Conservation (phyloP, 225 moss, liverwort and hornwort genomes). For the Marchantia paleacea region DNA sequence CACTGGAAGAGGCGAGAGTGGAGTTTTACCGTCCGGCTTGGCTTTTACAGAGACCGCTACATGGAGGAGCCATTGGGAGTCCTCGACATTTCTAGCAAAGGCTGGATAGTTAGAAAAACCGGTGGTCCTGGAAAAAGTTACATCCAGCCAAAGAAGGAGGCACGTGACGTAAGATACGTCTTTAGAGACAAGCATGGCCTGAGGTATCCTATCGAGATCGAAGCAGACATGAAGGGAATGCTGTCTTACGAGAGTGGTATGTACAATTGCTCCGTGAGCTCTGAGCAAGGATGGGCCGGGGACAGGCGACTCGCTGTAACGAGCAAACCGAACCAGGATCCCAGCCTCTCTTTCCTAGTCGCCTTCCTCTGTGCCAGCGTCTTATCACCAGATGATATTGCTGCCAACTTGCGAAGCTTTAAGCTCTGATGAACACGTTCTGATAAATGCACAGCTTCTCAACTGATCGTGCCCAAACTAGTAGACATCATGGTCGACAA, state of each 20-base stretch:
- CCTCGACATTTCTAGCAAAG: constrained; percentile 47
- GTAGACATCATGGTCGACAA: no score
- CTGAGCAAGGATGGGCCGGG: constrained; percentile 43
- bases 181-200: constrained; percentile 48
- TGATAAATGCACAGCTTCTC: no score
- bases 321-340: constrained; percentile 43
- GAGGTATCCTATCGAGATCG: constrained; percentile 37
- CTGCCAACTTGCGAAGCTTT: constrained; percentile 34
- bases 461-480: no score
- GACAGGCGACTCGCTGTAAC: constrained; percentile 33
- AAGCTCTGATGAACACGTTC: constrained; percentile 17
- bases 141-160: constrained; percentile 43
- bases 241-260: constrained; percentile 38
- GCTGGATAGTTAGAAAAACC: constrained; percentile 42
- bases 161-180: constrained; percentile 45
- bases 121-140: constrained; percentile 47
- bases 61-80: constrained; percentile 52
- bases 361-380: constrained; percentile 39
- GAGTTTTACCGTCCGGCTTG: constrained; percentile 42
- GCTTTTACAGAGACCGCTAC: constrained; percentile 47
- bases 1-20: constrained; percentile 46
- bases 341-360: constrained; percentile 41
- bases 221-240: constrained; percentile 36
- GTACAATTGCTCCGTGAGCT: constrained; percentile 35
- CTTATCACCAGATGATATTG: constrained; percentile 43